These are phyloP conservation scores for Yamadazyma membranifaciens DNA, from an alignment of 1,139 yeast genomes.

Conservation along the genomic window DNA sequence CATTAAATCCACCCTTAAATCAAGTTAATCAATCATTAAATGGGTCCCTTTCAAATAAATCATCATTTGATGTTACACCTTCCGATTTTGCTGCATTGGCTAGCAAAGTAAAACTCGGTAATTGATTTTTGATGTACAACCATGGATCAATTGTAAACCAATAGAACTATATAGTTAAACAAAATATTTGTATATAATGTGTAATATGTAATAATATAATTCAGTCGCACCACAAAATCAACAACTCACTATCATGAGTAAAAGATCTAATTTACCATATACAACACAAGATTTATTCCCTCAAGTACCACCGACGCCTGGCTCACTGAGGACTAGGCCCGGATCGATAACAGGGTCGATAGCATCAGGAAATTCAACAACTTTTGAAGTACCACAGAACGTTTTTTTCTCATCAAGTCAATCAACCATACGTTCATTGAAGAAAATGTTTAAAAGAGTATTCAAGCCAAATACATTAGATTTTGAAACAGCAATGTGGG, in stretches of 20 bases:
- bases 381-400: constrained; percentile 3
- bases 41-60: constrained; percentile 4
- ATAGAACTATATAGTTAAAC: background rate
- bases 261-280: constrained; percentile 35
- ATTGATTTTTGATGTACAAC: background rate
- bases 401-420: background rate
- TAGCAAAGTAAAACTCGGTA: constrained; percentile 9
- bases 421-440: constrained; percentile 11
- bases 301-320: constrained; percentile 17
- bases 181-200: background rate
- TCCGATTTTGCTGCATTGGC: constrained; percentile 10
- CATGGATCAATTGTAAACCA: background rate
- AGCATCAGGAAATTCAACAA: constrained; percentile 19
- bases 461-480: constrained; percentile 80
- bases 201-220: no score
- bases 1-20: background rate
- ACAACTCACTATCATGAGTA: constrained; percentile 20
- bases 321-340: constrained; percentile 13
- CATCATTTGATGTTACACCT: constrained; percentile 11
- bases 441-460: constrained; percentile 39
- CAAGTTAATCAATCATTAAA: background rate
- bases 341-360: constrained; percentile 13
- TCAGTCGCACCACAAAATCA: no score
- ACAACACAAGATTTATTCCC: constrained; percentile 41
- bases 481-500: constrained; percentile 93